Percentiles rank a stretch among this genome's conserved stretches.
These are phyloP conservation scores for Juncus effusus DNA, from an alignment of 176 grass and related monocot species.

Conservation along the genomic window DNA sequence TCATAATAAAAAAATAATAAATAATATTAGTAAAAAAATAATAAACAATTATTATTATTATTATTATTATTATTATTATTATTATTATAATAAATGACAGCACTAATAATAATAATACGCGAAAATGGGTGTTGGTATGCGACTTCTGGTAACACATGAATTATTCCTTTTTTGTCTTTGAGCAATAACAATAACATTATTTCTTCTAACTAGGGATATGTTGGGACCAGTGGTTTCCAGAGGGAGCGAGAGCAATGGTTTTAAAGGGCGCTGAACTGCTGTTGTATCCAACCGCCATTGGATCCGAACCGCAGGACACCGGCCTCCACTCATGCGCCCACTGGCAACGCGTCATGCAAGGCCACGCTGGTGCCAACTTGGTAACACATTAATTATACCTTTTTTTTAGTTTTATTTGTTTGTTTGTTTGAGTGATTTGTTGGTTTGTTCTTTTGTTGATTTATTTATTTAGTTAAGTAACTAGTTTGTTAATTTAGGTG, in stretches of 20 bases:
- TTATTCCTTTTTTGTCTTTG: too few relatives aligned
- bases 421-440: neutral
- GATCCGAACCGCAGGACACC: slow-evolving; percentile 85
- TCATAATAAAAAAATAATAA: too few relatives aligned
- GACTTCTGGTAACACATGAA: too few relatives aligned
- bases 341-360: slow-evolving; percentile 98
- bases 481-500: slow-evolving; percentile 45
- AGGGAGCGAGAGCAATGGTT: slow-evolving; percentile 82
- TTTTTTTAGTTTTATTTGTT: neutral
- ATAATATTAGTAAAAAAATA: too few relatives aligned
- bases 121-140: too few relatives aligned
- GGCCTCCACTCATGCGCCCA: slow-evolving; percentile 70
- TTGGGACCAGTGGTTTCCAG: slow-evolving; percentile 98
- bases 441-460: neutral
- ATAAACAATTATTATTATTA: too few relatives aligned
- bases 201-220: slow-evolving; percentile 52
- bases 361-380: slow-evolving; percentile 92
- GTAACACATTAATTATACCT: slow-evolving; percentile 28
- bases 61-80: too few relatives aligned
- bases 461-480: neutral
- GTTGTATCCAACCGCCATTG: slow-evolving; percentile 87
- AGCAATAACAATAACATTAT: neutral
- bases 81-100: too few relatives aligned
- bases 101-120: too few relatives aligned
- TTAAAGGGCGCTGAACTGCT: slow-evolving; percentile 79